A percentile compares a stretch with the other conserved stretches of the same genome.
Evolutionary conservation across 306 rosid genomes (phyloP).

Genomic region (Albizia julibrissin): DNA sequence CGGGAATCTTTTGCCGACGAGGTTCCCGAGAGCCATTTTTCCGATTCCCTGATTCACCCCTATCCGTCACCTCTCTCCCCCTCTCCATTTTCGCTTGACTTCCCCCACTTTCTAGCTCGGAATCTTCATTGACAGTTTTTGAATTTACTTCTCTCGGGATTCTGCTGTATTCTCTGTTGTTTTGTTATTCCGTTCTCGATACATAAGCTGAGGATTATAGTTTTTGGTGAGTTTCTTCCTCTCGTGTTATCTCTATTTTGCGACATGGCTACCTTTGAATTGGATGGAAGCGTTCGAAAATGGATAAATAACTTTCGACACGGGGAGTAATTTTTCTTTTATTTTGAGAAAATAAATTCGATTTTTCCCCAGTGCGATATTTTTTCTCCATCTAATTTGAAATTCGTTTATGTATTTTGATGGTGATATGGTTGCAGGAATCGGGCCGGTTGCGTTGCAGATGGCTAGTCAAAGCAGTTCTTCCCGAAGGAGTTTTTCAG

Average conservation of each 20-base stretch:
- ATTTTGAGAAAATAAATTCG: neutral
- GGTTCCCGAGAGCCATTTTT: conserved; percentile 36
- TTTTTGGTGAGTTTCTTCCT: conserved; percentile 34
- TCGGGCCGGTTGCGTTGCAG: conserved; percentile 26
- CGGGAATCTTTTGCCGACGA: conserved; percentile 42
- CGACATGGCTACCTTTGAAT: neutral
- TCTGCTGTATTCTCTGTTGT: neutral
- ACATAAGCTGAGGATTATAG: neutral
- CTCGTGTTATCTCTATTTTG: neutral
- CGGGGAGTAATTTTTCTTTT: neutral
- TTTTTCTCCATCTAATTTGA: neutral
- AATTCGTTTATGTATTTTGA: neutral
- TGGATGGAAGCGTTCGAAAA: neutral
- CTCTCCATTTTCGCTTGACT: neutral
- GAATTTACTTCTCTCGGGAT: neutral
- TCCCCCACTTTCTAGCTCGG: neutral
- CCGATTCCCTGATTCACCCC: neutral
- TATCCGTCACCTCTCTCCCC: neutral
- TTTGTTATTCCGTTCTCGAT: neutral
- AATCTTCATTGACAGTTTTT: neutral
- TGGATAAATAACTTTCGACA: neutral
- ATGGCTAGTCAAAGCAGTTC: conserved; percentile 79
- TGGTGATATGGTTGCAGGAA: conserved; percentile 31
- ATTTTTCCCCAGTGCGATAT: too few species aligned
- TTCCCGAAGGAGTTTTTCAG: conserved; percentile 74